These are phyloP conservation scores for Scleromitrula shiraiana DNA, from an alignment of 2,329 filamentous ascomycete genomes.

Conservation along the genomic window DNA sequence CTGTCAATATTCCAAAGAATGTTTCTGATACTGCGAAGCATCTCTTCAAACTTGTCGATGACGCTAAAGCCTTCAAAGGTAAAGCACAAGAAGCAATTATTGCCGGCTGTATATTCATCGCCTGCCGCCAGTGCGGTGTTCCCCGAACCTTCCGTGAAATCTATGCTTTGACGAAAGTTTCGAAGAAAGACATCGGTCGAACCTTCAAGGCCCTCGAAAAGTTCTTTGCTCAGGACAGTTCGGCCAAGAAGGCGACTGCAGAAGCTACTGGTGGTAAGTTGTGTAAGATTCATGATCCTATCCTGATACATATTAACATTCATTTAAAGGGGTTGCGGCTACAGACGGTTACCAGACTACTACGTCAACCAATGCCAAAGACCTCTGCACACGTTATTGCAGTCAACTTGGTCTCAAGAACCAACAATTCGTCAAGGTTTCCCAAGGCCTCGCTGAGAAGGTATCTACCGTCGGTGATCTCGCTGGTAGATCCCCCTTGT, in stretches of 20 bases:
- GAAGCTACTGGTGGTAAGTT: slow-evolving; percentile 47
- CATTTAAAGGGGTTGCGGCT: slow-evolving; percentile 22
- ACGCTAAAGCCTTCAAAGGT: slow-evolving; percentile 88
- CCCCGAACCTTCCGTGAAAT: slow-evolving; percentile 92
- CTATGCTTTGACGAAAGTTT: slow-evolving; percentile 83
- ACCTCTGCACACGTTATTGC: slow-evolving; percentile 86
- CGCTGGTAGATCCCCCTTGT: slow-evolving; percentile 83
- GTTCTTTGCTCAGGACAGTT: slow-evolving; percentile 70
- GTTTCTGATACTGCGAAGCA: slow-evolving; percentile 88
- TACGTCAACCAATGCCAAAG: slow-evolving; percentile 68
- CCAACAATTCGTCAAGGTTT: slow-evolving; percentile 70
- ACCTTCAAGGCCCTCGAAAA: slow-evolving; percentile 91
- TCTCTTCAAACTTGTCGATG: slow-evolving; percentile 89
- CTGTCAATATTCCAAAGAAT: slow-evolving; percentile 69
- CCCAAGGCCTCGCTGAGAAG: slow-evolving; percentile 68
- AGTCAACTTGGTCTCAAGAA: slow-evolving; percentile 67
- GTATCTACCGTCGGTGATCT: slow-evolving; percentile 72
- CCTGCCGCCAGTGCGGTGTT: slow-evolving; percentile 81
- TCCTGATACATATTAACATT: slow-evolving; percentile 27
- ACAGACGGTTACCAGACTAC: slow-evolving; percentile 62
- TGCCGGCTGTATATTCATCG: slow-evolving; percentile 94
- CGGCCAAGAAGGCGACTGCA: slow-evolving; percentile 44
- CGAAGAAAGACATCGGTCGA: slow-evolving; percentile 94
- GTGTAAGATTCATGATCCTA: slow-evolving; percentile 16
- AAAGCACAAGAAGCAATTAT: slow-evolving; percentile 92